phyloP scores from a whole-genome alignment of 2,329 filamentous ascomycete species.

The Rhynchosporium graminicola region DNA sequence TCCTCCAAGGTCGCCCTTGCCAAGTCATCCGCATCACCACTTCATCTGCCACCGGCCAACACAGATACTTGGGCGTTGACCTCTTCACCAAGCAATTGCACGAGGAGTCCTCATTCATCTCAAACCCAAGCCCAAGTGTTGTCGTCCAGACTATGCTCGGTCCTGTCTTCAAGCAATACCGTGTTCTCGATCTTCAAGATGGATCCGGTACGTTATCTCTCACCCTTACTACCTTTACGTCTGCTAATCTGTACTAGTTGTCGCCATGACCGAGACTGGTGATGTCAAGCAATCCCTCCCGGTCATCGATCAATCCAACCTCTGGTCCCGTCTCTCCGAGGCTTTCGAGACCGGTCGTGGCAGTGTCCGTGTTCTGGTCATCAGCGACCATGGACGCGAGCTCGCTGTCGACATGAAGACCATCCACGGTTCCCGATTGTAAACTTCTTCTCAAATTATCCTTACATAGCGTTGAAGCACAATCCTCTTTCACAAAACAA shows the following conservation, averaged over 20 bases:
- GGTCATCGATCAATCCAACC: constrained; percentile 92
- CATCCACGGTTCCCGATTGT: constrained; percentile 76
- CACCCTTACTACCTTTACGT: not conserved
- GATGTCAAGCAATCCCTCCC: constrained; percentile 96
- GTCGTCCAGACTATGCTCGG: constrained; percentile 99
- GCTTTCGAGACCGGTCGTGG: constrained; percentile 91
- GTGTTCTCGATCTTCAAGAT: constrained; percentile 94
- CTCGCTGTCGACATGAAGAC: constrained; percentile 99
- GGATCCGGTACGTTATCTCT: constrained; percentile 55
- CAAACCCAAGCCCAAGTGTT: constrained; percentile 93
- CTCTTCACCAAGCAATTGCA: constrained; percentile 99
- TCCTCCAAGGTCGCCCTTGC: constrained; percentile 98
- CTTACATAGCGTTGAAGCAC: constrained; percentile 28
- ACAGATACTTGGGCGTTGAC: constrained; percentile 99
- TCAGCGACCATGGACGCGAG: constrained; percentile 90
- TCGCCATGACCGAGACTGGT: constrained; percentile 96
- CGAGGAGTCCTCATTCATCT: constrained; percentile 97
- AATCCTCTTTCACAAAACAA: constrained; percentile 19
- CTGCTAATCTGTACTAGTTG: constrained; percentile 51
- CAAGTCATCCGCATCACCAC: constrained; percentile 99
- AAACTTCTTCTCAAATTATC: constrained; percentile 22
- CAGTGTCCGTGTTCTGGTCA: constrained; percentile 91
- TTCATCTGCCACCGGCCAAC: constrained; percentile 95
- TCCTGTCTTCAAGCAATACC: constrained; percentile 99
- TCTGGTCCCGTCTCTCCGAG: constrained; percentile 77